Evolutionary conservation across 371 early-diverging fungal species (phyloP), one percentile per base, ranked within the genome.

Genomic region (Umbelopsis sp.): DNA sequence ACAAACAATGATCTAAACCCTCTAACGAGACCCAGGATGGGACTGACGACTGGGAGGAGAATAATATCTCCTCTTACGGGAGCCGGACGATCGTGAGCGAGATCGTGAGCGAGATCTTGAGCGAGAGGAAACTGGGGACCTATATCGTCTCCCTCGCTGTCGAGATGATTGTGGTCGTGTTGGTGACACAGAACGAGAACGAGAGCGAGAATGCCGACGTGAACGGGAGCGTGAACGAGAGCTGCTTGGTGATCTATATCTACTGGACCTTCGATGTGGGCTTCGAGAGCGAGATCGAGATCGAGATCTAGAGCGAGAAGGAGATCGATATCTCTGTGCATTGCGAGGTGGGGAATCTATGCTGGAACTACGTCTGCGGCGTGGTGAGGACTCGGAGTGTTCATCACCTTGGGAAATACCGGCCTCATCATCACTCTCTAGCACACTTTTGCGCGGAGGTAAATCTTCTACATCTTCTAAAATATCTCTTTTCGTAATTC

Each of bases 401-500:
- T 14, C 32, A 18, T 35, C 57, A 37, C 35, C 57, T 10, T 57
- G 32, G 12, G 35, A 14, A 10, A 3, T 72, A 46, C 74, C 75
- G 25, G 80, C 82, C 29, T 92, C 92, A 63, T 92, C 71, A 68
- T 90, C 91, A 44, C 89, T 88, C 66, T 96, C 94, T 41, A 97
- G 76, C 10, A 89, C 88, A 69, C 94, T 93, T 16, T 90, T 83
- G 24, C 97, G 79, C 7, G 94, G 95, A 22, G 93, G 88, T 63
- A 98, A 70, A 53, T 94, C 94, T 62, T 91, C 96, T 37, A 84
- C 83, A 52, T 97, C 96, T 72, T 96, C 99, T 18, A 98, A 76
- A 4, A 92, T 81, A 70, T 90, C 71, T 24, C 99, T 85, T 46
- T 89, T 92, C 12, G 86, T 84, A 12, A 99, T 69, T 32, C 92